Base-by-base conservation (phyloP, 768 basidiomycete genomes). In the Russula sp. region DNA sequence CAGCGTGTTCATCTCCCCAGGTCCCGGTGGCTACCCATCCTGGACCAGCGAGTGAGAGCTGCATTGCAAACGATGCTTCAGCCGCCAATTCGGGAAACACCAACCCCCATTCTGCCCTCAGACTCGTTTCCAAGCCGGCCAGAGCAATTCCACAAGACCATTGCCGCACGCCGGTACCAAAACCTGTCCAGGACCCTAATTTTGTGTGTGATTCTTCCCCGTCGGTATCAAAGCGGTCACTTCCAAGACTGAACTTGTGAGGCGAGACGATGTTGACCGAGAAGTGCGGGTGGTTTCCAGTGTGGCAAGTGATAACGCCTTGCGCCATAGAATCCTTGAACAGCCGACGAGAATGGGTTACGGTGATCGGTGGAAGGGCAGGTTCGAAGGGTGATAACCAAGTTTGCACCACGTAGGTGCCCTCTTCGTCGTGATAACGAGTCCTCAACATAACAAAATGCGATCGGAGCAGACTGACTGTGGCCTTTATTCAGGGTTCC, bases 71-170 rank as follows among this genome's bases (percentile, higher is more conserved):
- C 63, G 81, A 84, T 55, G 85, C 67, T 57, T 81, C 78, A 51
- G 83, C 71, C 5, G 84, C 80, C 30, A 89, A 78, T 70, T 88
- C 84, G 11, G 79, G 69, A 38, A 89, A 76, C 14, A 76, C 76
- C 26, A 88, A 59, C 9, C 80, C 81, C 69, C 80, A 78, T 68
- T 86, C 82, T 22, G 77, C 81, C 24, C 79, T 75, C 46, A 88
- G 65, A 64, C 77, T 78, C 0, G 86, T 82, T 44, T 80, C 64
- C 34, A 79, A 68, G 13, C 78, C 79, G 26, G 78, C 76, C 55
- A 90, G 79, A 20, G 74, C 70, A 54, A 85, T 53, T 13, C 85
- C 85, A 63, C 75, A 75, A 13, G 78, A 77, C 76, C 79, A 83
- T 52, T 80, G 79, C 57, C 76, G 76, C 32, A 78, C 68, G 32